Conservation (phyloP, 2,329 filamentous ascomycete genomes). For the Aspergillus pseudonomiae region DNA sequence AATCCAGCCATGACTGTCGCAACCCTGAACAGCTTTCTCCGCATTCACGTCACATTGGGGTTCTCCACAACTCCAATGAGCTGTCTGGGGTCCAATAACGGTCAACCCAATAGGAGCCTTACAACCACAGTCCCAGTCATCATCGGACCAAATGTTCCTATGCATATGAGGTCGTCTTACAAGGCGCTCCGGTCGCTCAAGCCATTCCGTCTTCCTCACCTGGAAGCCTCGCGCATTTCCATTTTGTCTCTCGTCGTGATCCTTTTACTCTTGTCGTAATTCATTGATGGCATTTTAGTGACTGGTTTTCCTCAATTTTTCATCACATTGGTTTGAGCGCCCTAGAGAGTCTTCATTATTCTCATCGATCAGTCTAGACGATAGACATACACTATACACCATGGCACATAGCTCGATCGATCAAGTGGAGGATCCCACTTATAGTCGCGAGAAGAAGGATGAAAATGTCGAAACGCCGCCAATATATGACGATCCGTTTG, state of each 20-base stretch:
- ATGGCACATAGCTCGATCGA: background rate
- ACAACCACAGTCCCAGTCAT: background rate
- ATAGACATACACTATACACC: background rate
- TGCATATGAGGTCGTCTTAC: background rate
- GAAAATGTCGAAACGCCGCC: background rate
- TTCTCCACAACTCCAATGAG: background rate
- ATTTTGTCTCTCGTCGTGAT: background rate
- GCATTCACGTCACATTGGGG: background rate
- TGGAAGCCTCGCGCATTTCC: background rate
- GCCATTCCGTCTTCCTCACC: background rate
- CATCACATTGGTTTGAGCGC: background rate
- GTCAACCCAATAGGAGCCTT: background rate
- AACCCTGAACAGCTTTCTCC: background rate
- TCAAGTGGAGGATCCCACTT: slow-evolving; percentile 1
- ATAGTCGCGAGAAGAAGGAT: slow-evolving; percentile 7
- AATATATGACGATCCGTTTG: slow-evolving; percentile 32
- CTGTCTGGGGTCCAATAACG: background rate
- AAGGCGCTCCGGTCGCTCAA: background rate
- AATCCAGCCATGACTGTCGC: background rate
- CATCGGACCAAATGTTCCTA: background rate
- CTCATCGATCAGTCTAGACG: background rate
- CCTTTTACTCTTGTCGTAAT: background rate
- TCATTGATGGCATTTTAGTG: background rate
- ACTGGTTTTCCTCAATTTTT: background rate
- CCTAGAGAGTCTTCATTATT: background rate